Evolutionary conservation across 768 basidiomycete genomes (phyloP), one percentile per base, ranked within the genome.

Genomic region (Boletus edulis): DNA sequence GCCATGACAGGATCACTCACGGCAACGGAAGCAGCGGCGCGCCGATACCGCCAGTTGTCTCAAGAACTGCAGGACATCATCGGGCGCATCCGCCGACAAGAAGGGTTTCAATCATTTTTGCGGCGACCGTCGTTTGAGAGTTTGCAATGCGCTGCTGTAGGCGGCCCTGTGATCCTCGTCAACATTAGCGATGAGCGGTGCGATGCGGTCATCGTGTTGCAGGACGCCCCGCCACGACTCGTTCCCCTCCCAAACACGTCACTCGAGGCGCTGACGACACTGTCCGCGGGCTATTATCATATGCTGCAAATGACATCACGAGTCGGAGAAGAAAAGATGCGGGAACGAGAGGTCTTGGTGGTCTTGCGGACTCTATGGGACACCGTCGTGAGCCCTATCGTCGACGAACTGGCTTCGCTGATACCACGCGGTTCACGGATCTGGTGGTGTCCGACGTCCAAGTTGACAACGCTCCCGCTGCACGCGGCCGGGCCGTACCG

Each of bases 81-180:
- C 34, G 32, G 27, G 5, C 55, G 63, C 11, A 70, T 72, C 29
- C 65, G 63, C 7, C 46, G 37, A 11, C 58, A 60, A 11, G 56
- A 59, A 20, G 70, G 68, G 12, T 72, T 75, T 51, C 57, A 66
- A 22, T 53, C 63, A 9, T 75, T 75, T 52, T 59, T 75, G 34
- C 52, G 49, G n/a, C 67, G 67, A 1, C 44, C 45, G 14, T 59
- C 63, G 27, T 59, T 62, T 34, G 58, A 60, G 20, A 38, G 52
- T 15, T 48, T 70, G 15, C 57, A 56, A 20, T 46, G 13, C 2
- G 62, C 64, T 22, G 67, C 71, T 4, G 46, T 53, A 1, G 62
- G 56, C 2, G 74, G 73, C 3, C 73, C 73, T 6, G 65, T 74
- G n/a, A 69, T 76, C 18, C 52, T 78, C 15, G 61, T 78, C 44